Evolutionary conservation across 345 rosid species (phyloP).

Genomic region (Acer negundo): DNA sequence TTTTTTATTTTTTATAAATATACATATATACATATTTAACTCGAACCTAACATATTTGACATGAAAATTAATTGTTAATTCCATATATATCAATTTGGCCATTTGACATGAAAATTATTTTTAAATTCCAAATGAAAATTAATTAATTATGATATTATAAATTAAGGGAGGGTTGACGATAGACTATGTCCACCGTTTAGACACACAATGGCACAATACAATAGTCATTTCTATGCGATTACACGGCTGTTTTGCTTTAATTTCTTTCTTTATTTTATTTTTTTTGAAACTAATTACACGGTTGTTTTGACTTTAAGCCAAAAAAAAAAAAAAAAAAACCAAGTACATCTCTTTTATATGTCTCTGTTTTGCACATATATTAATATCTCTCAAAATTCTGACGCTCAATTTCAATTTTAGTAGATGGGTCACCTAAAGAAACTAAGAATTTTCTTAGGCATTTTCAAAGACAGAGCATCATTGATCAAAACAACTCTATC

Average conservation of each 20-base stretch:
- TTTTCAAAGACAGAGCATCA: slow-evolving; percentile 49
- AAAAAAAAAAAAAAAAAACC: background rate
- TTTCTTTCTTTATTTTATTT: too few relatives aligned
- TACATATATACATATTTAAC: too few relatives aligned
- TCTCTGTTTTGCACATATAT: background rate
- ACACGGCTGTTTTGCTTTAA: background rate
- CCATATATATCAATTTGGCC: background rate
- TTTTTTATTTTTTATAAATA: too few relatives aligned
- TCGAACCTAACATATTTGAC: background rate
- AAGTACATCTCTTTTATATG: background rate
- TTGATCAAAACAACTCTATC: slow-evolving; percentile 44
- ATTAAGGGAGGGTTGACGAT: background rate
- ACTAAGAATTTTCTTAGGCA: slow-evolving; percentile 31
- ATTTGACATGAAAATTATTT: too few relatives aligned
- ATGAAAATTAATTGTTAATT: background rate
- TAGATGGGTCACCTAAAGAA: slow-evolving; percentile 44
- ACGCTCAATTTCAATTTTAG: background rate
- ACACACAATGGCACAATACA: too few relatives aligned
- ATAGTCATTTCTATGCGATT: too few relatives aligned
- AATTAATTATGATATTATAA: too few relatives aligned
- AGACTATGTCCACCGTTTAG: background rate
- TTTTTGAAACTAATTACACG: too few relatives aligned
- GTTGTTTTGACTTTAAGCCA: too few relatives aligned
- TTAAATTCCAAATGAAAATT: too few relatives aligned
- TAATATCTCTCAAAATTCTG: background rate